phyloP scores from a whole-genome alignment of 805 yeast species.

The Starmerella vitae region DNA sequence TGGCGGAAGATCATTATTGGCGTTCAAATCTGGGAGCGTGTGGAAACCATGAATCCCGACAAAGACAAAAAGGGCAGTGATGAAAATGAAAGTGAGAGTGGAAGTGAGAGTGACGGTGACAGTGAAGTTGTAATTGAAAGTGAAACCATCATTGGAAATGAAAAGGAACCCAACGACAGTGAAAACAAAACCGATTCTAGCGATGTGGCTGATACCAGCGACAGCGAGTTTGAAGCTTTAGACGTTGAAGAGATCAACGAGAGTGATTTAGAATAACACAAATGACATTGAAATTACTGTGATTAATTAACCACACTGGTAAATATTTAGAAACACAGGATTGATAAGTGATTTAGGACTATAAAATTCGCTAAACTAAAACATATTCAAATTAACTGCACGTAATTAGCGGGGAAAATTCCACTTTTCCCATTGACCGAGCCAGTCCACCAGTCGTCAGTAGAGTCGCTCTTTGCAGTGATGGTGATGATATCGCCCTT shows the following conservation, averaged over 20 bases:
- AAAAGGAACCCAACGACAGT: no score
- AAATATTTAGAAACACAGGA: no score
- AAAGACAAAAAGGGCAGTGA: not conserved
- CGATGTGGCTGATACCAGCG: no score
- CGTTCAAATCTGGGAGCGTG: conserved; percentile 22
- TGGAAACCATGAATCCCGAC: conserved; percentile 20
- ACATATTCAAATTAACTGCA: conserved; percentile 67
- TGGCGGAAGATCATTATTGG: conserved; percentile 30
- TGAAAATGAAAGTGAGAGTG: not conserved
- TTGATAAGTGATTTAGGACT: no score
- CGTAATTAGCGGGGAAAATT: conserved; percentile 94
- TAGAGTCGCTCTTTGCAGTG: conserved; percentile 69
- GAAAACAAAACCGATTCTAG: no score
- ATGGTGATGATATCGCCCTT: conserved; percentile 91
- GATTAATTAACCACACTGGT: not conserved
- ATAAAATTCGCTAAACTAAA: no score
- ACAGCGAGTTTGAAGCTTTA: no score
- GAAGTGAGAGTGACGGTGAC: not conserved
- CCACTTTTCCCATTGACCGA: conserved; percentile 72
- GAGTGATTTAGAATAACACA: not conserved
- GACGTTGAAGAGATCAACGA: not conserved
- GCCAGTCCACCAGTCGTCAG: conserved; percentile 99
- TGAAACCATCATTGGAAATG: no score
- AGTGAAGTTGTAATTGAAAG: not conserved
- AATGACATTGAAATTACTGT: not conserved